Evolutionary conservation across 495 filamentous ascomycete genomes (phyloP), one percentile per base, ranked within the genome.

Genomic region (Xylaria curta): DNA sequence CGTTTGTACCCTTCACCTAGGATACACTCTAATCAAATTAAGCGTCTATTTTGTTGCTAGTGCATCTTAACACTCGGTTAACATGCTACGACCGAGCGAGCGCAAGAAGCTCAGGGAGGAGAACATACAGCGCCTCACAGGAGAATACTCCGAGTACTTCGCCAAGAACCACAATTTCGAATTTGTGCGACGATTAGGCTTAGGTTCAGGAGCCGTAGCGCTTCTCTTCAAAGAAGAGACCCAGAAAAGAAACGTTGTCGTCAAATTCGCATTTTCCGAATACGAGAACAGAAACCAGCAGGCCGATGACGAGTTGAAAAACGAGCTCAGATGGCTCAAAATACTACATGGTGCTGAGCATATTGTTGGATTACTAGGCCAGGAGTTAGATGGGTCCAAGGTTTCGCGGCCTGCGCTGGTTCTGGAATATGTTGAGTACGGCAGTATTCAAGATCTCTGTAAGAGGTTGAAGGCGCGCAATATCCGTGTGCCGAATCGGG

Each of bases 71-170:
- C 19, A 3, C 6, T n/a, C n/a, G n/a, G n/a, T n/a, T 46, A 65
- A 47, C 13, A 65, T 65, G 42, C 40, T 65, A 33, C 62, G 62
- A 65, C 24, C 62, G 17, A 65, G 62, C 62, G 62, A 65, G 62
- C 62, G 62, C 7, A 65, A 65, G 42, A 65, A 47, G 62, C 42
- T 65, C 26, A 46, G 26, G 15, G 62, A 65, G 26, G 62, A 65
- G 42, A 65, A 65, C 15, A 65, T 65, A 26, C 40, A 65, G 3
- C 62, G 62, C 42, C 62, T 65, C 21, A 65, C 62, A 28, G 42
- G 24, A 4, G 62, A 65, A 7, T 9, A 47, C 13, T 47, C 62
- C 62, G 7, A 46, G 0, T 65, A 65, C n/a, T 65, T 65, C 7
- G n/a, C 40, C 13, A n/a, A 15, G 4, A 13, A 19, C 6, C 42